Evolutionary conservation across 805 yeast genomes (phyloP).

Genomic region (Scheffersomyces ergatensis): DNA sequence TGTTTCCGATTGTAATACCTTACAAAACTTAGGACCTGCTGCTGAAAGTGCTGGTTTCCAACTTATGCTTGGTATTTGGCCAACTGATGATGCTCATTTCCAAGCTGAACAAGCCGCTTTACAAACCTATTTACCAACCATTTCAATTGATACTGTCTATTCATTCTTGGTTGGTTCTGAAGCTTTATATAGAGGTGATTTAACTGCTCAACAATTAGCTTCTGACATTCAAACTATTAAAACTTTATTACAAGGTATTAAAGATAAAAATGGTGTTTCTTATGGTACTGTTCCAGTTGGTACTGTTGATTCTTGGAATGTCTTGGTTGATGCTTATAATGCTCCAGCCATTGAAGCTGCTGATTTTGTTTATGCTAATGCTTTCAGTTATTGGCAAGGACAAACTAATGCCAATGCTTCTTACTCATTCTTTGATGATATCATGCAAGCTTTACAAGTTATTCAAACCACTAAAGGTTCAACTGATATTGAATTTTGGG

Average conservation of each 20-base stretch:
- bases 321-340: constrained; percentile 76
- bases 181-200: constrained; percentile 87
- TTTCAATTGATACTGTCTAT: constrained; percentile 66
- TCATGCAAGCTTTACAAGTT: constrained; percentile 93
- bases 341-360: constrained; percentile 72
- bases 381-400: constrained; percentile 99
- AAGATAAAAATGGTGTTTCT: constrained; percentile 79
- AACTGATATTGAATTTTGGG: constrained; percentile 86
- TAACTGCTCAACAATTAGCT: constrained; percentile 75
- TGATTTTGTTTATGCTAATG: constrained; percentile 88
- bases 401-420: constrained; percentile 81
- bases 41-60: constrained; percentile 76
- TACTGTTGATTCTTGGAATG: constrained; percentile 95
- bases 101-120: constrained; percentile 73
- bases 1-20: constrained; percentile 90
- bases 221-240: constrained; percentile 61
- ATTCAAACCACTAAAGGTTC: constrained; percentile 85
- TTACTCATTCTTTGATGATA: constrained; percentile 91
- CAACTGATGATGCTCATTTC: constrained; percentile 80
- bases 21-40: constrained; percentile 82
- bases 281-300: constrained; percentile 78
- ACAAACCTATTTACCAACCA: constrained; percentile 62
- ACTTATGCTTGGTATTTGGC: constrained; percentile 88
- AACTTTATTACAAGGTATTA: constrained; percentile 54
- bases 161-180: constrained; percentile 92